Conservation (phyloP, 768 basidiomycete genomes). For the Lanmaoa pseudosensibilis region DNA sequence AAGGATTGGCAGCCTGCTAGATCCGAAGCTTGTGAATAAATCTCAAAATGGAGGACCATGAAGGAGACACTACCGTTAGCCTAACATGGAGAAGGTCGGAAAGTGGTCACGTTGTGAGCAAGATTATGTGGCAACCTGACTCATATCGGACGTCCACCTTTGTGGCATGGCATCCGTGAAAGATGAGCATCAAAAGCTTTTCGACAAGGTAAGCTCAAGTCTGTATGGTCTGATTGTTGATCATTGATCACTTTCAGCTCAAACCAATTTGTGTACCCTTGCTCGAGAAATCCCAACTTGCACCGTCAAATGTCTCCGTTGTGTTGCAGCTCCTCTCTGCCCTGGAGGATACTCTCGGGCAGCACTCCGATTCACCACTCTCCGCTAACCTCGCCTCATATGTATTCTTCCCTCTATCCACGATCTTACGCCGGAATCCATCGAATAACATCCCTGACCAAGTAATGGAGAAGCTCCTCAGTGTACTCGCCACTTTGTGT, state of each 20-base stretch:
- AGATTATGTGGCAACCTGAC: neutral
- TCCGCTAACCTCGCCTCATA: slow-evolving; percentile 72
- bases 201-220: slow-evolving; percentile 37
- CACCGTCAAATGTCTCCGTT: slow-evolving; percentile 49
- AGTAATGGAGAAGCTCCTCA: slow-evolving; percentile 72
- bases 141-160: neutral
- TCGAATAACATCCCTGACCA: slow-evolving; percentile 72
- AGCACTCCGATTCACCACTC: slow-evolving; percentile 44
- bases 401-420: slow-evolving; percentile 83
- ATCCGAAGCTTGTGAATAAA: neutral
- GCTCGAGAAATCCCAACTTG: slow-evolving; percentile 65
- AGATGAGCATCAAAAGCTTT: slow-evolving; percentile 31
- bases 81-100: slow-evolving; percentile 1
- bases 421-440: slow-evolving; percentile 75
- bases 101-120: neutral
- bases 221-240: neutral
- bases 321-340: slow-evolving; percentile 54
- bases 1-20: neutral
- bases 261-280: slow-evolving; percentile 83
- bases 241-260: slow-evolving; percentile 32
- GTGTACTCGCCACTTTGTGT: slow-evolving; percentile 56
- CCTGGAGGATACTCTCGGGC: slow-evolving; percentile 49
- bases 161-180: slow-evolving; percentile 24
- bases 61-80: neutral
- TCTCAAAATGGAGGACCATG: neutral